phyloP scores from a whole-genome alignment of 257 asterid genomes.

The Lycium barbarum region DNA sequence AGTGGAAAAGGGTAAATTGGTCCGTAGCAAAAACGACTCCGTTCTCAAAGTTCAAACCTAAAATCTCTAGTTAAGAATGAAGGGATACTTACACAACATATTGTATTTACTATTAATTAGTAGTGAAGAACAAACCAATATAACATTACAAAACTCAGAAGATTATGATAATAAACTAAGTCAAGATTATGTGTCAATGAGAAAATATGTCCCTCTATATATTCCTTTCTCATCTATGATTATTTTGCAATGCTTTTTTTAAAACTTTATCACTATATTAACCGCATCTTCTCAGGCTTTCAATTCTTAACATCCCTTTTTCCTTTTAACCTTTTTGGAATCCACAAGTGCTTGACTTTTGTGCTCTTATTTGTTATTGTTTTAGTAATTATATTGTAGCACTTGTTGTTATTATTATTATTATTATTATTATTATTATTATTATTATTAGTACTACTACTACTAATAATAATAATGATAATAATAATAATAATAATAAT shows the following conservation, averaged over 20 bases:
- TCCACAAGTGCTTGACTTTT: conserved; percentile 28
- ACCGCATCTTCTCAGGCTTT: conserved; percentile 38
- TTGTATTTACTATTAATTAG: not conserved
- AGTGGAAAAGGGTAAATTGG: not conserved
- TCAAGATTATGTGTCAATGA: not conserved
- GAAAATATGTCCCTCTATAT: conserved; percentile 32
- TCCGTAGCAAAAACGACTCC: not conserved
- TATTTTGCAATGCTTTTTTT: conserved; percentile 35
- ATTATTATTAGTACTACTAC: too few relatives aligned
- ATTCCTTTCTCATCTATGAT: conserved; percentile 34
- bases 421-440: too few relatives aligned
- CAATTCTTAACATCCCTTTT: conserved; percentile 38
- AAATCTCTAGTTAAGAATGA: not conserved
- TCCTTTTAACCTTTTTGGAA: conserved; percentile 24
- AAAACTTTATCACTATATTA: conserved; percentile 28
- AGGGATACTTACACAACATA: not conserved
- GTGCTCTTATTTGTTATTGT: not conserved
- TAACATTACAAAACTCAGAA: not conserved
- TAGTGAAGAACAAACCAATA: not conserved
- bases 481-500: too few relatives aligned
- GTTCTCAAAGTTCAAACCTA: not conserved
- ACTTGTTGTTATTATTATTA: not conserved
- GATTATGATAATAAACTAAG: conserved; percentile 21
- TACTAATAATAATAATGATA: too few relatives aligned
- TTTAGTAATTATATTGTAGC: not conserved